A percentile compares a stretch with the other conserved stretches of the same genome.
phyloP scores from a whole-genome alignment of 495 filamentous ascomycete species.

The Hypoxylon lienhwacheense region DNA sequence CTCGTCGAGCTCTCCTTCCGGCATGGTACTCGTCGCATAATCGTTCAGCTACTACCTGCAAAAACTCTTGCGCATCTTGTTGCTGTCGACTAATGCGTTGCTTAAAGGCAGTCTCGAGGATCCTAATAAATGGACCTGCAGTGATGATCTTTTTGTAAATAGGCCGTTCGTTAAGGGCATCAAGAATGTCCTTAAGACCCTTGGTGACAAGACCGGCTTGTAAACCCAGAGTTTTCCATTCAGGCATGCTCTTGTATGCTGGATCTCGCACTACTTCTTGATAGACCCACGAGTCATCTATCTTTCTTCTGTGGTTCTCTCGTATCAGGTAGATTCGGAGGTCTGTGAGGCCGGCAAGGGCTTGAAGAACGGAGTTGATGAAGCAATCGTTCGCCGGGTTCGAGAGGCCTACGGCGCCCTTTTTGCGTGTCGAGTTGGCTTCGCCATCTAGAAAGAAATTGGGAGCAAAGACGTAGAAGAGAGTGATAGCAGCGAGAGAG shows the following conservation, averaged over 20 bases:
- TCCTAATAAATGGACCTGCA: conserved; percentile 73
- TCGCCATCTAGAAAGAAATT: conserved; percentile 91
- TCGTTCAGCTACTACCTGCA: conserved; percentile 90
- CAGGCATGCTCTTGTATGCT: conserved; percentile 52
- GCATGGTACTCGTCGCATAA: conserved; percentile 93
- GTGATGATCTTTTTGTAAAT: conserved; percentile 94
- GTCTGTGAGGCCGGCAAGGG: conserved; percentile 90
- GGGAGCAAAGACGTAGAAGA: conserved; percentile 95
- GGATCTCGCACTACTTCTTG: conserved; percentile 49
- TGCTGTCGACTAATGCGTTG: conserved; percentile 90
- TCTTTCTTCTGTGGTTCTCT: conserved; percentile 76
- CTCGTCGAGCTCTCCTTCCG: conserved; percentile 66
- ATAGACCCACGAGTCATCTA: conserved; percentile 77
- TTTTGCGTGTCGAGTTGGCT: conserved; percentile 69
- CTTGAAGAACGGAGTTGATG: conserved; percentile 96
- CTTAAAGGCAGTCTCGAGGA: conserved; percentile 81
- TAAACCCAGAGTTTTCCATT: conserved; percentile 70
- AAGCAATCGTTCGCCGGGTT: conserved; percentile 99
- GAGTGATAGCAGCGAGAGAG: conserved; percentile 90
- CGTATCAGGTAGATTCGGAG: conserved; percentile 87
- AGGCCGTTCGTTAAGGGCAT: conserved; percentile 90
- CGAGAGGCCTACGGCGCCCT: conserved; percentile 82
- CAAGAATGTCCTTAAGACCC: conserved; percentile 88
- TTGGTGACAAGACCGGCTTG: conserved; percentile 81
- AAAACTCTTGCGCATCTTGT: conserved; percentile 97